Evolutionary conservation across 2,329 filamentous ascomycete genomes (phyloP).

Genomic region (Juglanconis sp.): DNA sequence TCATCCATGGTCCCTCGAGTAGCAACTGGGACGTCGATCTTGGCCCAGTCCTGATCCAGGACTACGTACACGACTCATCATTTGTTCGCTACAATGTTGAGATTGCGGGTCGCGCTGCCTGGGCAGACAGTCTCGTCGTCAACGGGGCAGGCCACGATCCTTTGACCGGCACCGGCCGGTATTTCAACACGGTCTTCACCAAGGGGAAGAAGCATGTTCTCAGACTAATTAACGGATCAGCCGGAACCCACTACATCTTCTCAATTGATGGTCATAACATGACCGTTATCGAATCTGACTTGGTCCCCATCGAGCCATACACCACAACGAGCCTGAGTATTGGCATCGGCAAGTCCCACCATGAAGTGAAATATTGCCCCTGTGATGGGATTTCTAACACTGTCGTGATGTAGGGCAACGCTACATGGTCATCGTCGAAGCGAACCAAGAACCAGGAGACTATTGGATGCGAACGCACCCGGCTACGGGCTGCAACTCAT

Average conservation of each 20-base stretch:
- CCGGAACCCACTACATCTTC: conserved; percentile 34
- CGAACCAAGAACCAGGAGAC: conserved; percentile 23
- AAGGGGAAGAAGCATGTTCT: conserved; percentile 39
- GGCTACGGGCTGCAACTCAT: conserved; percentile 18
- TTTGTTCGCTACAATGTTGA: conserved; percentile 21
- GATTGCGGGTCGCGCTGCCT: conserved; percentile 12
- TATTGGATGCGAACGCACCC: conserved; percentile 26
- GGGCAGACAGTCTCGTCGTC: conserved; percentile 31
- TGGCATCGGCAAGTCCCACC: conserved; percentile 4
- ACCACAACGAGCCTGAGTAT: conserved; percentile 23
- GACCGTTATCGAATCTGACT: conserved; percentile 44
- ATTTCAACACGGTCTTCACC: conserved; percentile 21
- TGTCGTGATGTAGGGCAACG: conserved; percentile 26
- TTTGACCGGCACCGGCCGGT: conserved; percentile 16
- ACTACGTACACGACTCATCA: conserved; percentile 40
- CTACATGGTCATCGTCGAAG: conserved; percentile 39
- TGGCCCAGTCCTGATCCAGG: conserved; percentile 43
- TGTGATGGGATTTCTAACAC: neutral
- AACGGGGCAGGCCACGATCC: conserved; percentile 31
- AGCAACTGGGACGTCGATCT: conserved; percentile 47
- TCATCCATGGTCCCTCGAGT: conserved; percentile 44
- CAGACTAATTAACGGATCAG: conserved; percentile 41
- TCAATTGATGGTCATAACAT: conserved; percentile 46
- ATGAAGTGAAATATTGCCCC: neutral
- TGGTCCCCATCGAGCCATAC: conserved; percentile 40